Conservation (phyloP, 1,139 yeast species). For the Debaryomycetaceae sp. region DNA sequence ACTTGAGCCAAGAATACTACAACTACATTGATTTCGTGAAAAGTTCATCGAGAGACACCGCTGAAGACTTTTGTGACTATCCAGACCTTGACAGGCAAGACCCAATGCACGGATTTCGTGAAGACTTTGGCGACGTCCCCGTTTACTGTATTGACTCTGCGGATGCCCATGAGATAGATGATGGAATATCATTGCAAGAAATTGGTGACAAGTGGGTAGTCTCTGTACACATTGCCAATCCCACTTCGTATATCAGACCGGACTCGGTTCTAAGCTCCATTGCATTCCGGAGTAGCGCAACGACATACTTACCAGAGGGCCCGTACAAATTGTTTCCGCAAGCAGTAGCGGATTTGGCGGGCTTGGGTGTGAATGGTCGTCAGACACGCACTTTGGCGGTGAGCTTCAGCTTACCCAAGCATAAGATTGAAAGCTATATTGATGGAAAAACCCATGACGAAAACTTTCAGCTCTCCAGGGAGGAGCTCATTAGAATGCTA, state of each 20-base stretch:
- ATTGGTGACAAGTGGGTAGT: slow-evolving; percentile 28
- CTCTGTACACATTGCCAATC: slow-evolving; percentile 81
- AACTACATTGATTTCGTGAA: slow-evolving; percentile 15
- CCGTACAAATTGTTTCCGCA: slow-evolving; percentile 63
- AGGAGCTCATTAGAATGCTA: slow-evolving; percentile 7
- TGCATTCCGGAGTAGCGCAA: slow-evolving; percentile 53
- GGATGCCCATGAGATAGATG: slow-evolving; percentile 86
- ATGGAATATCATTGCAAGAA: slow-evolving; percentile 62
- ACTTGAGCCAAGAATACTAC: slow-evolving; percentile 32
- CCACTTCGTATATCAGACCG: slow-evolving; percentile 51
- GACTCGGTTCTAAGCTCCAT: slow-evolving; percentile 39
- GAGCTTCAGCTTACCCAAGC: slow-evolving; percentile 21
- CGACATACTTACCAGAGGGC: slow-evolving; percentile 66
- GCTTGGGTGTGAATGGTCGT: slow-evolving; percentile 40
- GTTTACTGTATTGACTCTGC: slow-evolving; percentile 81
- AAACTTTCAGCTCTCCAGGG: slow-evolving; percentile 8
- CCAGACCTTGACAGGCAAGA: slow-evolving; percentile 14
- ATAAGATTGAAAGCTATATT: slow-evolving; percentile 15
- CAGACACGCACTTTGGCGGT: slow-evolving; percentile 39
- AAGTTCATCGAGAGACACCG: neutral
- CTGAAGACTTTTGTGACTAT: slow-evolving; percentile 16
- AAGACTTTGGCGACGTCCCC: slow-evolving; percentile 29
- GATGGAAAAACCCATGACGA: slow-evolving; percentile 7
- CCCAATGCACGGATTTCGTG: slow-evolving; percentile 20
- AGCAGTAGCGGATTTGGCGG: slow-evolving; percentile 40